Evolutionary conservation across 441 rosid genomes (phyloP).

Genomic region (Oxalis stricta): DNA sequence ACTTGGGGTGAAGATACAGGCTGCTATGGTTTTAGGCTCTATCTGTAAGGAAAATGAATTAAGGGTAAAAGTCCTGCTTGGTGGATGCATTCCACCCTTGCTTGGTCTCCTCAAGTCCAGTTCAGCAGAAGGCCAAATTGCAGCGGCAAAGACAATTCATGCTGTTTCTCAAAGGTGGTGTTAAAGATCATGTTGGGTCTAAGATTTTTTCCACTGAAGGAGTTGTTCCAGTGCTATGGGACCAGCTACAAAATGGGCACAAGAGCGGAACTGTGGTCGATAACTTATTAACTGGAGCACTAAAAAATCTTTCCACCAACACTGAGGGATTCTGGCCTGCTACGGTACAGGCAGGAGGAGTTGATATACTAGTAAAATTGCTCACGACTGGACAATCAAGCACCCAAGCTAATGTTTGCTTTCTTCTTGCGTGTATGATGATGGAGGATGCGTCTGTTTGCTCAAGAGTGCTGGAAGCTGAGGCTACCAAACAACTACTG

Average conservation of each 20-base stretch:
- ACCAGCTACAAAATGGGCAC: conserved; percentile 60
- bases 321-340: conserved; percentile 93
- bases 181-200: conserved; percentile 95
- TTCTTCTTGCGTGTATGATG: conserved; percentile 96
- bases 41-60: conserved; percentile 98
- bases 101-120: conserved; percentile 97
- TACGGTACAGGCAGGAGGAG: conserved; percentile 91
- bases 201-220: conserved; percentile 99
- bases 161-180: conserved; percentile 98
- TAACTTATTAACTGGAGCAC: conserved; percentile 86
- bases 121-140: conserved; percentile 94
- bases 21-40: conserved; percentile 92
- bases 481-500: conserved; percentile 80
- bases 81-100: conserved; percentile 99
- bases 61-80: conserved; percentile 94
- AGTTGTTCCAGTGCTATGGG: conserved; percentile 96
- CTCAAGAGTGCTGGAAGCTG: conserved; percentile 73
- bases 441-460: conserved; percentile 91
- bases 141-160: conserved; percentile 92
- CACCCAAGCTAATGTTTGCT: conserved; percentile 84
- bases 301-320: conserved; percentile 82
- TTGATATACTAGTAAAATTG: conserved; percentile 92
- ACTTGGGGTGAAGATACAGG: conserved; percentile 90
- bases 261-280: conserved; percentile 78
- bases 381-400: conserved; percentile 73